Evolutionary conservation across 2,329 filamentous ascomycete genomes (phyloP), one percentile per base, ranked within the genome.

Genomic region (Hypomyces rosellus): DNA sequence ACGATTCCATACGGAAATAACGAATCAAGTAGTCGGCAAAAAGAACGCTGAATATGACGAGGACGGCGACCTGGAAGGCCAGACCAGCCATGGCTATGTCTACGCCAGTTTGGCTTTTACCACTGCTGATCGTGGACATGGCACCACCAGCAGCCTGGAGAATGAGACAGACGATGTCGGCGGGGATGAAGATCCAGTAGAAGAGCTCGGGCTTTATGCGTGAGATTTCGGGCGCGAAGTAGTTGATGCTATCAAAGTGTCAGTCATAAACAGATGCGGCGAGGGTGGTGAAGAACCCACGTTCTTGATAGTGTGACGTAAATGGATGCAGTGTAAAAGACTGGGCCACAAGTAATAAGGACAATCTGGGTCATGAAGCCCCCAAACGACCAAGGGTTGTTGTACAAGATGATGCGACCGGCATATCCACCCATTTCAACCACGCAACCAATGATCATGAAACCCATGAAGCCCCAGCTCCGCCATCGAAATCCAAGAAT

Each of bases 281-380:
- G 9, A n/a, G 2, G 5, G 13, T 45, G 22, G 2, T 3, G 9
- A 2, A 7, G 12, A 14, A 56, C 63, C 56, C 42, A 70, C 68
- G 61, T 64, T 55, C 66, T 69, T 36, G 65, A 64, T 4, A 85
- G 69, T 12, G 80, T 84, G 25, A 86, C 74, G 59, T 87, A 87
- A 30, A 65, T 64, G 6, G 61, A 61, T 0, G 64, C 62, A 3
- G 57, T 61, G 71, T 81, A 66, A 39, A 60, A 68, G 0, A 68
- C 61, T 0, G 65, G 65, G 0, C 51, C 61, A 11, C 49, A 53
- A 1, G 77, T 82, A 36, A 85, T 70, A 59, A 76, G 81, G 74
- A 75, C 69, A 52, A 85, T 84, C 60, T 86, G 80, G n/a, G 84
- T 74, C 57, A 85, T 70, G 59, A 86, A 87, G 0, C 74, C 78